Evolutionary conservation across 805 yeast genomes (phyloP), one percentile per base, ranked within the genome.

Genomic region (Metschnikowia cubensis): DNA sequence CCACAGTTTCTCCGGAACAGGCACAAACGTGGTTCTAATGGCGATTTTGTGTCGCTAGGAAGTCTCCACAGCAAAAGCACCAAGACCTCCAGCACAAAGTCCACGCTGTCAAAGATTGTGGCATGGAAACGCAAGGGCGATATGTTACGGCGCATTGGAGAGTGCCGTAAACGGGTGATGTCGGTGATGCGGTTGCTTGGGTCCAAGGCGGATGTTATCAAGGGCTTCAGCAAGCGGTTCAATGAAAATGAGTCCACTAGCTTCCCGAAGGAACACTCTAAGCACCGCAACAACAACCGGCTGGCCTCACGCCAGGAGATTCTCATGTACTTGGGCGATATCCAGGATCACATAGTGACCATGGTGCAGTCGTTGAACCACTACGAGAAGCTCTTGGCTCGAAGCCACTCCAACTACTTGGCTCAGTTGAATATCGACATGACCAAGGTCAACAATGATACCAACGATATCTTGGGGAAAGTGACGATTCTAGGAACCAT

Each of bases 381-480:
- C 67, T 92, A 89, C 68, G 99, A 94, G 63, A 94, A 94, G 69
- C 74, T 94, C 41, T 76, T 94, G 49, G 96, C 97, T 1, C 77
- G 99, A 51, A 86, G 94, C n/a, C 99, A 94, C 68, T 87, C 96
- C 8, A 94, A 94, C 67, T 94, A 94, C 65, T 75, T 92, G 61
- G 99, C 99, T 1, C 98, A 92, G 65, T 87, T 94, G 63, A 94
- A 94, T 64, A 92, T 94, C 55, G 98, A 94, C 65, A 94, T 92
- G 98, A 94, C 97, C 8, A 85, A 85, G 65, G 97, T 91, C 13
- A 94, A 91, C 69, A 94, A 94, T 61, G 97, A 92, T 60, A 92
- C 95, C 82, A 94, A 94, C 66, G 98, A 94, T 65, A 96, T 91
- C 1, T 77, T 92, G 61, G 96, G 97, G 10, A 89, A 91, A 65